Evolutionary conservation across 305 asterid genomes (phyloP).

Genomic region (Monarda citriodora): DNA sequence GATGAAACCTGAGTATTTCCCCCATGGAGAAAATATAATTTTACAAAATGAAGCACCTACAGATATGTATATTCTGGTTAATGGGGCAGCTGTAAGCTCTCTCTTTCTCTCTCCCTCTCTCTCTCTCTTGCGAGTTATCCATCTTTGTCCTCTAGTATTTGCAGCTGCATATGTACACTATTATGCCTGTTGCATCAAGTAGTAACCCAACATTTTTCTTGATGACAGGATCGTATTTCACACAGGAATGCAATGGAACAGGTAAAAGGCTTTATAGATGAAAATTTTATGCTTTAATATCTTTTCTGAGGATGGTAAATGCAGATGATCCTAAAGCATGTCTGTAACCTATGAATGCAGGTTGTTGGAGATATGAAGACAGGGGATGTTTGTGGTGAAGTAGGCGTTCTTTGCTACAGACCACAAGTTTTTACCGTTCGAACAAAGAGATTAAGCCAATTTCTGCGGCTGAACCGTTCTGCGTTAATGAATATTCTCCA

Average conservation of each 20-base stretch:
- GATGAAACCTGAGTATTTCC: conserved; percentile 83
- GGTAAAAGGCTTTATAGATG: conserved; percentile 28
- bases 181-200: conserved; percentile 11
- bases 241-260: conserved; percentile 41
- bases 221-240: conserved; percentile 58
- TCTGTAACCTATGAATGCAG: conserved; percentile 26
- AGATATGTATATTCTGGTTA: conserved; percentile 76
- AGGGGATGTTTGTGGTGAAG: conserved; percentile 78
- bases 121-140: not conserved
- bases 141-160: not conserved
- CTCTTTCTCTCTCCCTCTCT: conserved; percentile 13
- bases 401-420: conserved; percentile 83
- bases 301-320: conserved; percentile 1
- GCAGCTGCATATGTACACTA: not conserved
- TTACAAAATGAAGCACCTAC: conserved; percentile 90
- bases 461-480: conserved; percentile 67
- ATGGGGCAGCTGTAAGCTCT: conserved; percentile 61
- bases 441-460: conserved; percentile 73
- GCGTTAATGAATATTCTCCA: conserved; percentile 65
- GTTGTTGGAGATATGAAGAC: conserved; percentile 49
- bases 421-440: conserved; percentile 82
- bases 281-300: conserved; percentile 9
- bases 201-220: conserved; percentile 21
- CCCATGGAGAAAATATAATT: conserved; percentile 77
- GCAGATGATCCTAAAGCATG: conserved; percentile 12